Evolutionary conservation across 495 filamentous ascomycete genomes (phyloP), one percentile per base, ranked within the genome.

Genomic region (Penicillium cataractarum): DNA sequence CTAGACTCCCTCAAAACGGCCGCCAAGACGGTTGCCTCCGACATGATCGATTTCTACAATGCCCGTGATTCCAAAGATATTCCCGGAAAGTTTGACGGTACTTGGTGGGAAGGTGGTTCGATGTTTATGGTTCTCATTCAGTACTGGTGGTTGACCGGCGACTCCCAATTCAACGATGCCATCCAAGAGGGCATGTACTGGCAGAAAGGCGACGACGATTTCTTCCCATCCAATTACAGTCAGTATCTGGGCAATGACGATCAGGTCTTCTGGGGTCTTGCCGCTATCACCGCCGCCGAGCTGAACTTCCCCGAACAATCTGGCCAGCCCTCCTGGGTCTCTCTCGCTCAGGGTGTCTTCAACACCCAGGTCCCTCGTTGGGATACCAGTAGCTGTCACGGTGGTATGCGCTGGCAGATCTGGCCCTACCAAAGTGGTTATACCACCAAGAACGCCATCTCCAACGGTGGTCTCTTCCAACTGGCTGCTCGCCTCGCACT

Each of bases 321-420:
- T 9, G 71, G 61, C 3, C 71, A 84, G 19, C 84, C 88, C 0
- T 80, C 81, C 2, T 93, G 89, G 87, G 75, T 90, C 7, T 73
- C 86, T 6, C 77, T 93, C 8, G 80, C 81, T 2, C 76, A 80
- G 54, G 80, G 77, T 39, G 81, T 83, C 4, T 92, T 90, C 76
- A 90, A 92, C 71, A 81, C 84, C 57, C 88, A 87, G 62, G 83
- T 79, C 3, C 71, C 74, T 0, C 83, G 90, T n/a, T 96, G 91
- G 91, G 78, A 93, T 61, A 75, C 77, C 17, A 64, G 65, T 1
- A 84, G 80, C 2, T 97, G 93, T 72, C 81, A 82, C 46, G 93
- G 93, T 46, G 93, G 93, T 2, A 76, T 96, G 54, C 82, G 88
- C 58, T 96, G 93, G 93, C 92, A 96, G 76, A 89, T 96, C 61